Evolutionary conservation across 192 early-diverging fungal genomes (phyloP), one percentile per base, ranked within the genome.

Genomic region (Backusella psychrophila): DNA sequence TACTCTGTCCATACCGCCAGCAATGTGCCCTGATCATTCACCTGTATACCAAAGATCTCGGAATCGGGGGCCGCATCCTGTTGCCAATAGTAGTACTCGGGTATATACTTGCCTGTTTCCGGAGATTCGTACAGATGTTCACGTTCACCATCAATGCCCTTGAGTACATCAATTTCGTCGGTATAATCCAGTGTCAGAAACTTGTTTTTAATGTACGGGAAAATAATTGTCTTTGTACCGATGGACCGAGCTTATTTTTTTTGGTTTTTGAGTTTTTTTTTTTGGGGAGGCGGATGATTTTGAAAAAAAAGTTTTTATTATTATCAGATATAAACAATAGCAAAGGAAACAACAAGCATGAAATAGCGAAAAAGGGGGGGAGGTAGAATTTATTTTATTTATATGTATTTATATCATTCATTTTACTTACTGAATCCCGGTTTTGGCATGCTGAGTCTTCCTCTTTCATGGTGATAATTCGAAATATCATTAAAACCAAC

Each of bases 1-100:
- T 72, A 67, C 21, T 82, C 73, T 12, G 81, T 77, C 80, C 80
- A 78, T 26, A 75, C 23, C 1, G 70, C 73, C 42, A 74, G 66
- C 6, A 78, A 67, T 5, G 71, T 73, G 1, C 81, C 76, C 12
- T 78, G 39, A 0, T 44, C 70, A 59, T 82, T 75, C n/a, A 82
- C 31, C 6, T 46, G 35, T 1, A 75, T 69, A 6, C 81, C 77
- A 6, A 41, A 44, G 31, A 80, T 80, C 4, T 80, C 66, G 6
- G 52, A 31, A 59, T 76, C 42, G n/a, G 35, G 31, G 1, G 21
- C 29, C 2, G 41, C 39, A 29, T 29, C 39, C 5, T 71, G 42
- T 49, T 71, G 70, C 63, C 73, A 80, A 39, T 69, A 74, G 63
- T 75, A 75, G 23, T 77, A 74, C 63, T 79, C 78, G 8, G 65